These are phyloP conservation scores for Pyrus betulifolia DNA, from an alignment of 306 rosid species.

Conservation along the genomic window DNA sequence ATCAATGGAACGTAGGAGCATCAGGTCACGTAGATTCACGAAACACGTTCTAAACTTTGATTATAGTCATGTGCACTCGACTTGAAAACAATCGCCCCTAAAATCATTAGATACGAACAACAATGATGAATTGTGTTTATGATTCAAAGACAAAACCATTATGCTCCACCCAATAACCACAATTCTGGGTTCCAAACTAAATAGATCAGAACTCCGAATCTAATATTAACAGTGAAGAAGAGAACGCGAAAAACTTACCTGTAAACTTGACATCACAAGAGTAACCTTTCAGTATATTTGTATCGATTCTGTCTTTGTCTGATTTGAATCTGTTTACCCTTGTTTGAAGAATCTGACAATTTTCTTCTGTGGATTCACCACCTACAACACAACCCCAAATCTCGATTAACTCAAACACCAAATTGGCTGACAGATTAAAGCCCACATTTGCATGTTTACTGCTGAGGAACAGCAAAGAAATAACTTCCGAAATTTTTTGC, in stretches of 20 bases:
- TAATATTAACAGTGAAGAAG: neutral
- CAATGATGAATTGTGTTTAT: neutral
- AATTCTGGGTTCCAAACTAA: neutral
- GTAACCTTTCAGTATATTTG: conserved; percentile 41
- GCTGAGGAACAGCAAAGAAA: neutral
- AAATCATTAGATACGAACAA: neutral
- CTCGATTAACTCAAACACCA: neutral
- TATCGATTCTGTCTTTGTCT: conserved; percentile 57
- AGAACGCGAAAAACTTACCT: conserved; percentile 29
- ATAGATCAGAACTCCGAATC: neutral
- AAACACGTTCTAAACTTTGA: neutral
- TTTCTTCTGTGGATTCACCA: conserved; percentile 73
- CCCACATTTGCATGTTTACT: neutral
- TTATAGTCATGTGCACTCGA: neutral
- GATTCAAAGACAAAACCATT: neutral
- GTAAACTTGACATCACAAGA: conserved; percentile 64
- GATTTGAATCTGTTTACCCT: conserved; percentile 88
- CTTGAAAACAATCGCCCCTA: neutral
- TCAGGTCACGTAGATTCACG: neutral
- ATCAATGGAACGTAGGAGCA: neutral
- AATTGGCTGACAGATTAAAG: neutral
- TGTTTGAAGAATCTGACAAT: conserved; percentile 93
- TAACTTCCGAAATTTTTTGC: neutral
- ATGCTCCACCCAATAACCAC: neutral
- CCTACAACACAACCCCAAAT: conserved; percentile 38